These are phyloP conservation scores for Salvia sclarea DNA, from an alignment of 305 asterid species.

Conservation along the genomic window DNA sequence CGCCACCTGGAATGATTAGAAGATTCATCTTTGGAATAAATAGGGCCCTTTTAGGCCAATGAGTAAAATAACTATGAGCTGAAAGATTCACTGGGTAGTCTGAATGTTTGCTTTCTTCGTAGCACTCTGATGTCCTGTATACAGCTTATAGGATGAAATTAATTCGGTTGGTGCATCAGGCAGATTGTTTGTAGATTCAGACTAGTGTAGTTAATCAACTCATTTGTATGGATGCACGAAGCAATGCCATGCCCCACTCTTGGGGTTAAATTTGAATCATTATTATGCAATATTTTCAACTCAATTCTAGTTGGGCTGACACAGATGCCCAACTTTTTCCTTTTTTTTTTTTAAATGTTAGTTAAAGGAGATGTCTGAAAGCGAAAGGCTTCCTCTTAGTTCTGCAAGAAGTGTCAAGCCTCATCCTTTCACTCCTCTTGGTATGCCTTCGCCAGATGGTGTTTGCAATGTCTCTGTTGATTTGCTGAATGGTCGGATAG, in stretches of 20 bases:
- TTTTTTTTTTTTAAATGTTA: too few relatives aligned
- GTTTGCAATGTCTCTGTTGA: constrained; percentile 49
- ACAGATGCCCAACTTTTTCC: background rate
- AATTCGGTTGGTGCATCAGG: background rate
- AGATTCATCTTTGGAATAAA: too few relatives aligned
- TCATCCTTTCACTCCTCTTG: constrained; percentile 50
- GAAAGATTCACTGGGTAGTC: too few relatives aligned
- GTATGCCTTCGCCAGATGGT: constrained; percentile 44
- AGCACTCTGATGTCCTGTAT: background rate
- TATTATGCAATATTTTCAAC: background rate
- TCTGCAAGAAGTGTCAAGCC: constrained; percentile 63
- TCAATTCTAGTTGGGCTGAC: background rate
- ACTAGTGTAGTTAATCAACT: background rate
- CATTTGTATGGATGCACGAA: background rate
- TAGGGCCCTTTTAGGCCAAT: too few relatives aligned
- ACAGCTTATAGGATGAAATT: background rate
- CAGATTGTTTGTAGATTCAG: background rate
- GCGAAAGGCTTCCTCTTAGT: constrained; percentile 87
- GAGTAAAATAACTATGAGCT: too few relatives aligned
- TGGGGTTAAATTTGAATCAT: background rate
- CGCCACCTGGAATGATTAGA: too few relatives aligned
- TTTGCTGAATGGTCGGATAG: constrained; percentile 43
- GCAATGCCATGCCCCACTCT: background rate
- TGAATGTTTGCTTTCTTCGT: background rate
- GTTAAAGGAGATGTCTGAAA: constrained; percentile 95